Evolutionary conservation across 176 grass and related monocot genomes (phyloP).

Genomic region (Guadua angustifolia): DNA sequence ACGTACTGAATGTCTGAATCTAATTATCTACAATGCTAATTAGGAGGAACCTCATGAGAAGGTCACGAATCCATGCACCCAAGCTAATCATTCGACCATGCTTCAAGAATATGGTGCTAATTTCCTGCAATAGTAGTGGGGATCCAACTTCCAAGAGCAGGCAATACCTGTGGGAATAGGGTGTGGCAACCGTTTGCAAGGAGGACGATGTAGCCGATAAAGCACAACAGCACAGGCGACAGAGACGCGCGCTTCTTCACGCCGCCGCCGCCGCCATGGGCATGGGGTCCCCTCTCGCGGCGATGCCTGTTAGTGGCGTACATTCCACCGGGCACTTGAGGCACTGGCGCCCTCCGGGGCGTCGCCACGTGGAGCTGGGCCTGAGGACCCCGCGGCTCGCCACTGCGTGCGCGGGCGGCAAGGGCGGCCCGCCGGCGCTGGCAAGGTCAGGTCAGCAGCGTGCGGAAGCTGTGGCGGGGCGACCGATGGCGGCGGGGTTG

Average conservation of each 20-base stretch:
- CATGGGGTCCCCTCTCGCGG: slow-evolving; percentile 5
- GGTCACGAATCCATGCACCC: not conserved
- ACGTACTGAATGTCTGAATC: not conserved
- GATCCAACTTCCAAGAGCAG: not conserved
- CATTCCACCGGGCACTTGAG: not conserved
- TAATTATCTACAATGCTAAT: too few species aligned
- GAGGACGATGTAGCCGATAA: slow-evolving; percentile 5
- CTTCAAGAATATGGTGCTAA: not conserved
- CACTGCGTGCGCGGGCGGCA: not conserved
- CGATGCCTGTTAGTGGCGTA: not conserved
- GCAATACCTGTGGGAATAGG: slow-evolving; percentile 32
- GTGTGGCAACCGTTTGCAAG: slow-evolving; percentile 3
- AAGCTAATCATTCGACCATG: not conserved
- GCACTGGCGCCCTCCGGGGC: not conserved
- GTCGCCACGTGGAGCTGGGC: not conserved
- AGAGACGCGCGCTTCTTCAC: not conserved
- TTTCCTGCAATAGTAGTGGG: not conserved
- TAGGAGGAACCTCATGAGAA: not conserved
- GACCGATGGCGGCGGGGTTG: not conserved
- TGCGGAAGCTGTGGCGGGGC: not conserved
- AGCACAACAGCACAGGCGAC: slow-evolving; percentile 7
- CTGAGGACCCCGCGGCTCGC: not conserved
- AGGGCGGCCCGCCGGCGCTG: not conserved
- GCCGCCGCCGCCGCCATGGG: slow-evolving; percentile 18
- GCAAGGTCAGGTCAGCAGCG: not conserved